Evolutionary conservation across 768 basidiomycete genomes (phyloP).

Genomic region (Hericium coralloides): DNA sequence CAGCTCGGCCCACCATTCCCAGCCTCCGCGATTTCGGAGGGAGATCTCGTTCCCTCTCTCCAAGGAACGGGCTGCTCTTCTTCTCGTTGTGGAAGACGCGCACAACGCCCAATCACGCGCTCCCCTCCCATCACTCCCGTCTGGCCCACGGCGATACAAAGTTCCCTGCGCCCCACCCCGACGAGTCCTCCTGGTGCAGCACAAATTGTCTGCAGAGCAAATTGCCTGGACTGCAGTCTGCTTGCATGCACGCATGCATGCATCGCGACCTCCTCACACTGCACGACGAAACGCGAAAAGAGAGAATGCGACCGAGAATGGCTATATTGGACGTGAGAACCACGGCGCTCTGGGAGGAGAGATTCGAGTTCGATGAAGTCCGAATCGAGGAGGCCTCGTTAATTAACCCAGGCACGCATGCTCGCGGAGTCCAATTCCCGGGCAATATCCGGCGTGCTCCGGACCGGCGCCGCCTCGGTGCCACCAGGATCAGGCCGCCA

Average conservation of each 20-base stretch:
- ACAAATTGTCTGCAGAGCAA: background rate
- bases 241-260: background rate
- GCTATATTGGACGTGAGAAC: constrained; percentile 12
- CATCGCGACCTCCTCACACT: background rate
- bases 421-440: constrained; percentile 7
- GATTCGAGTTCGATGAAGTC: constrained; percentile 8
- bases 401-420: constrained; percentile 15
- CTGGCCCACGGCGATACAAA: too few species aligned
- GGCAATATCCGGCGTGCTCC: constrained; percentile 10
- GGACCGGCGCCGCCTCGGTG: background rate
- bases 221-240: background rate
- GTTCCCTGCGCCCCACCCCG: background rate
- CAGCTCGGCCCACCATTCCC: too few species aligned
- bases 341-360: constrained; percentile 3
- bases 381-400: constrained; percentile 14
- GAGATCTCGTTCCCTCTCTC: too few species aligned
- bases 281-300: background rate
- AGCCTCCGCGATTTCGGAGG: too few species aligned
- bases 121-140: too few species aligned
- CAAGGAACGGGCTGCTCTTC: too few species aligned
- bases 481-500: background rate
- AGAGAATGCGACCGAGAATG: constrained; percentile 7
- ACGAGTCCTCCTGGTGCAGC: background rate
- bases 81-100: too few species aligned
- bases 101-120: too few species aligned